Evolutionary conservation across 345 rosid genomes (phyloP).

Genomic region (Brassica rapa): DNA sequence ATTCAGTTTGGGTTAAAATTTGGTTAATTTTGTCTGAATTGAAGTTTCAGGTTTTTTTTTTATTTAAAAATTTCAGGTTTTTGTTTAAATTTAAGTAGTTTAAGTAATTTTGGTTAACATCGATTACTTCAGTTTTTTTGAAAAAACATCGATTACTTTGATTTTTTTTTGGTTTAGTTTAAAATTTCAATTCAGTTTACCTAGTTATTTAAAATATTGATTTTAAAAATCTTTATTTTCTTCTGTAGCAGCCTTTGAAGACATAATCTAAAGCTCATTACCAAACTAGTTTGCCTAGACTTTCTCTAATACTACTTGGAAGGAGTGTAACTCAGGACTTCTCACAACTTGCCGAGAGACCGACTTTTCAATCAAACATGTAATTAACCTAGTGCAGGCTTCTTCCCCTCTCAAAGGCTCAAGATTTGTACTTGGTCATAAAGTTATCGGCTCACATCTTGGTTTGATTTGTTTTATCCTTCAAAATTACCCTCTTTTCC

Average conservation of each 20-base stretch:
- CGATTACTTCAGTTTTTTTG: too few species aligned
- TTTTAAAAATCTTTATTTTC: too few species aligned
- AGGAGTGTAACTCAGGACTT: too few species aligned
- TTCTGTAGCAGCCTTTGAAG: neutral
- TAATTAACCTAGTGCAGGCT: neutral
- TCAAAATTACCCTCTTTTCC: neutral
- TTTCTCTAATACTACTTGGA: neutral
- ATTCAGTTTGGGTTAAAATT: too few species aligned
- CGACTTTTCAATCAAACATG: neutral
- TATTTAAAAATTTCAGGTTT: neutral
- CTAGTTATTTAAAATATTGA: neutral
- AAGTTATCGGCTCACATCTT: neutral
- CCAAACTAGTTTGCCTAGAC: neutral
- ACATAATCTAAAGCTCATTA: neutral
- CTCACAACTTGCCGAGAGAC: neutral
- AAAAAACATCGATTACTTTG: too few species aligned
- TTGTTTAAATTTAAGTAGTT: neutral
- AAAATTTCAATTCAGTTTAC: too few species aligned
- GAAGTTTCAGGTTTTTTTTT: too few species aligned
- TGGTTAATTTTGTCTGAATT: too few species aligned
- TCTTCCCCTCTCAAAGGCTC: neutral
- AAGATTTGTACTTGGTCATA: neutral
- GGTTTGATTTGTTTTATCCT: neutral
- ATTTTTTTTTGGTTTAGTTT: neutral
- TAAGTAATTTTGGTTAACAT: too few species aligned